Percentiles rank a stretch among this genome's conserved stretches.
These are phyloP conservation scores for Alternaria solani DNA, from an alignment of 2,329 filamentous ascomycete species.

Conservation along the genomic window DNA sequence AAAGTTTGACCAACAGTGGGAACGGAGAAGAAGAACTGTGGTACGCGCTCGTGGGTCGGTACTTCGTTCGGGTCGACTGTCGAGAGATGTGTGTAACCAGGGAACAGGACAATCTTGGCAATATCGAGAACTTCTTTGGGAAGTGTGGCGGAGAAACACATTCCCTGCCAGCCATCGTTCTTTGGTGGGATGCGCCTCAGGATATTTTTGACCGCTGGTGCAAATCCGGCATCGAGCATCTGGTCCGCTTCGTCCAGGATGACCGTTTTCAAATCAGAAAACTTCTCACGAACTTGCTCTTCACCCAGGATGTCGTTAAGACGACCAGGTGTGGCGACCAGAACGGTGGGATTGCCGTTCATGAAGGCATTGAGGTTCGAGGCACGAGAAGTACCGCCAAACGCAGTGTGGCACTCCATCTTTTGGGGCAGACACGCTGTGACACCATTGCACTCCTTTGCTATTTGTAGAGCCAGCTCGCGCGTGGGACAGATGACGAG, in stretches of 20 bases:
- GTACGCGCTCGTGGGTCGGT: constrained; percentile 58
- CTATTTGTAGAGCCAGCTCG: constrained; percentile 60
- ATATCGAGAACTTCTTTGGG: constrained; percentile 56
- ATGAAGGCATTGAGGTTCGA: constrained; percentile 46
- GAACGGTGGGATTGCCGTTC: constrained; percentile 51
- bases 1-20: constrained; percentile 56
- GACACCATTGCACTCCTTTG: constrained; percentile 56
- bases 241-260: constrained; percentile 56
- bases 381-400: constrained; percentile 51
- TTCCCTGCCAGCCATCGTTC: constrained; percentile 58
- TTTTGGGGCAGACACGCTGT: constrained; percentile 51
- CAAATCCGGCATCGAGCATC: constrained; percentile 62
- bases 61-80: constrained; percentile 56
- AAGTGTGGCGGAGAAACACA: constrained; percentile 59
- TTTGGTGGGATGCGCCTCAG: constrained; percentile 61
- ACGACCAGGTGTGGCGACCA: constrained; percentile 60
- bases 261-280: constrained; percentile 56
- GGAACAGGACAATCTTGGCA: constrained; percentile 55
- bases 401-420: constrained; percentile 57
- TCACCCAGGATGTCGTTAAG: constrained; percentile 57
- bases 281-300: constrained; percentile 55
- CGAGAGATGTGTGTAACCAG: constrained; percentile 53
- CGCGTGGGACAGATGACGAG: constrained; percentile 59
- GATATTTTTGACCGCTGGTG: constrained; percentile 62
- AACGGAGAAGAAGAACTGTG: constrained; percentile 58